phyloP scores from a whole-genome alignment of 495 filamentous ascomycete genomes.

The Aspergillus egyptiacus region DNA sequence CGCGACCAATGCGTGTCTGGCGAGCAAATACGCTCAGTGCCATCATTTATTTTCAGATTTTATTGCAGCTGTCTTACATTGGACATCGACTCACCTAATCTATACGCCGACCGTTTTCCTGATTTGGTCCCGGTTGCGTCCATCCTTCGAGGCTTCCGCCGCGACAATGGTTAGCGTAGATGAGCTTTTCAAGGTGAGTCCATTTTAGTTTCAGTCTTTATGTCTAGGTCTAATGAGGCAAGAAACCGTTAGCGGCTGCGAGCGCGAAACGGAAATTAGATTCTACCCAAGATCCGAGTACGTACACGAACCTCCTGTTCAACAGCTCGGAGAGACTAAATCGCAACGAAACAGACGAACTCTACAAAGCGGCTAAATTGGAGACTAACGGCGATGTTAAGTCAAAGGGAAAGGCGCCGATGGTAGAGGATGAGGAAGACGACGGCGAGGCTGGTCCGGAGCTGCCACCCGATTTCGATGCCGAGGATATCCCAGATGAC shows the following conservation, averaged over 20 bases:
- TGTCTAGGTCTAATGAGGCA: constrained; percentile 15
- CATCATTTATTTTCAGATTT: too few relatives aligned
- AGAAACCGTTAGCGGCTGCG: constrained; percentile 41
- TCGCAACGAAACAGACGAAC: constrained; percentile 46
- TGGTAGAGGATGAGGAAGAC: constrained; percentile 56
- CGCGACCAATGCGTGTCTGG: constrained; percentile 16
- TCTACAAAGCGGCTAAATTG: constrained; percentile 84
- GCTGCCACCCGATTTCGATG: constrained; percentile 59
- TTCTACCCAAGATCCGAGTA: constrained; percentile 63
- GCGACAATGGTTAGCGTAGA: constrained; percentile 68
- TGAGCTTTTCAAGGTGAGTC: constrained; percentile 73
- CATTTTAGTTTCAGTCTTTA: neutral
- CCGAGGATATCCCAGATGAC: constrained; percentile 62
- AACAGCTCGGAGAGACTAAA: constrained; percentile 18
- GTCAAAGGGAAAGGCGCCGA: constrained; percentile 53
- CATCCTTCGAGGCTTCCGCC: constrained; percentile 5
- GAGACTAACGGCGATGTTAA: constrained; percentile 55
- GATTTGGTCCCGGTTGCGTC: constrained; percentile 5
- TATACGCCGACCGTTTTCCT: neutral
- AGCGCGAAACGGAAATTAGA: constrained; percentile 74
- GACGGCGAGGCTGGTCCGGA: constrained; percentile 65
- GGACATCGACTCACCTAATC: neutral
- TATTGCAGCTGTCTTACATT: too few relatives aligned
- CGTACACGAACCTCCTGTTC: constrained; percentile 20
- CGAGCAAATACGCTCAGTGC: neutral